Evolutionary conservation across 768 basidiomycete genomes (phyloP).

Genomic region (Tulasnella sp.): DNA sequence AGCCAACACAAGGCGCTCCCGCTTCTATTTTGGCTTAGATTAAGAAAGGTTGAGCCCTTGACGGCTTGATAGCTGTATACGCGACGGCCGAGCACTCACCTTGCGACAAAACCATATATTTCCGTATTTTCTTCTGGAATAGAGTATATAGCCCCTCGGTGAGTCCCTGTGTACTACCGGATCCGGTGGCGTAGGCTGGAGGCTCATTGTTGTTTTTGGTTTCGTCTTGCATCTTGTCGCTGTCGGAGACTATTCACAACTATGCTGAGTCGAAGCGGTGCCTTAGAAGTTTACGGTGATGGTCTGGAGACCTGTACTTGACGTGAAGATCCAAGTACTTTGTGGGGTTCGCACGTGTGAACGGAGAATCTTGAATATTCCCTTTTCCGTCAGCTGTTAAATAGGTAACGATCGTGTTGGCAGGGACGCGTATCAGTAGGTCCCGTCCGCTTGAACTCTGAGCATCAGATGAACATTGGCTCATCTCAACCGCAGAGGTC

Average conservation of each 20-base stretch:
- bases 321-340: too few species aligned
- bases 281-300: too few species aligned
- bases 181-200: background rate
- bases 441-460: too few species aligned
- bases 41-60: background rate
- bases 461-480: too few species aligned
- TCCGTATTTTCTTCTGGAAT: background rate
- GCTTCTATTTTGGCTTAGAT: background rate
- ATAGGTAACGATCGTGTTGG: too few species aligned
- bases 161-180: background rate
- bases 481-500: too few species aligned
- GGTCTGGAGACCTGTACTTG: too few species aligned
- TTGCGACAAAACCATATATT: background rate
- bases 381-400: too few species aligned
- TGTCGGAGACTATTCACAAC: background rate
- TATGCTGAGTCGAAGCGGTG: too few species aligned
- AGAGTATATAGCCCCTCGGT: background rate
- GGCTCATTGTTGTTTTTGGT: background rate
- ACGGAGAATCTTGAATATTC: too few species aligned
- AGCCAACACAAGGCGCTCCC: background rate
- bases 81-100: background rate
- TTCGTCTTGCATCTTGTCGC: background rate
- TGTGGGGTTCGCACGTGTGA: too few species aligned
- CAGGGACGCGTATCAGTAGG: too few species aligned
- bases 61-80: background rate